Evolutionary conservation across 257 asterid species (phyloP), one percentile per base, ranked within the genome.

Genomic region (Penstemon newberryi): DNA sequence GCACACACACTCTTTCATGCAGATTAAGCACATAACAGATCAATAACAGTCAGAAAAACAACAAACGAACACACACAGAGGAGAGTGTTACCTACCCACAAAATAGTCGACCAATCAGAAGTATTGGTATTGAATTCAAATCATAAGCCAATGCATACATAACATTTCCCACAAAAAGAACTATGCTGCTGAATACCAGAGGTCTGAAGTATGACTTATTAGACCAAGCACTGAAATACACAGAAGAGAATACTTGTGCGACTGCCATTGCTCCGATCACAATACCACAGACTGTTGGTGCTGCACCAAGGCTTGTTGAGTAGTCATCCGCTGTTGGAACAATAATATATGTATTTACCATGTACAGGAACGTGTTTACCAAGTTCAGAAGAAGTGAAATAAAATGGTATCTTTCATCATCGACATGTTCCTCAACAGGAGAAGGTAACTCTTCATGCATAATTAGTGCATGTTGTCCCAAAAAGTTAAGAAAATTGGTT

Each of bases 301-400:
- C 95, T 49, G 99, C 99, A 52, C 97, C 96, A 73, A 94, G 99
- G 83, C 97, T 91, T 82, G 71, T 88, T 54, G 99, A 86, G 76
- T 94, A 94, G 81, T 94, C 96, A 87, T 94, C 97, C 15, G 99
- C 99, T 60, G 99, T 90, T 56, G 99, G 99, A 66, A 94, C 99
- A 71, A 94, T 86, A 70, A 94, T 94, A 66, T 94, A 94, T 57
- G 99, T 90, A 82, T 94, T 94, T 71, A 94, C 95, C 97, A 91
- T 94, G 74, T 94, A 94, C 52, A 94, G 96, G 72, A 94, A 94
- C 52, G 99, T 94, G 83, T 86, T 94, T 7, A 85, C 97, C 91
- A 94, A 73, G 86, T 94, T 94, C 80, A 94, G 77, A 57, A 91
- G 53, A 56, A 94, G 99, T 33, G 99, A 89, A 86, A 91, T 87